Conservation (phyloP, 1,139 yeast genomes). For the Taphrina deformans region DNA sequence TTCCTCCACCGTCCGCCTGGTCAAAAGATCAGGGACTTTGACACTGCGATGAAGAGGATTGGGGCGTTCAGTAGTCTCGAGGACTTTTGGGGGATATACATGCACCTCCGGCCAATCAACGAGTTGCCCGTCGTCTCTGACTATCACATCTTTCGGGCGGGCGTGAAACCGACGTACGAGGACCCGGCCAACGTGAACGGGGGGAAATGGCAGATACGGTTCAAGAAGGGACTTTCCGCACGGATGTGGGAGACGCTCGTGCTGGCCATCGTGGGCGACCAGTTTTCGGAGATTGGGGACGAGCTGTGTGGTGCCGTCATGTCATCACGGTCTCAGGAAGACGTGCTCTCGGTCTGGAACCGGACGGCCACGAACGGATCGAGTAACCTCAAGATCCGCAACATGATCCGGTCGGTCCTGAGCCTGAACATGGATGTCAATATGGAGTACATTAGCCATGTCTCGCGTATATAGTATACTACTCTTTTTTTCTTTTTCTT, state of each 20-base stretch:
- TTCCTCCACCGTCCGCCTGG: slow-evolving; percentile 48
- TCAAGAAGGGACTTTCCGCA: slow-evolving; percentile 46
- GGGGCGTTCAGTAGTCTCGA: slow-evolving; percentile 51
- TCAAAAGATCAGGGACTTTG: slow-evolving; percentile 45
- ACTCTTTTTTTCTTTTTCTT: background rate
- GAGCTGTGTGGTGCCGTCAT: slow-evolving; percentile 47
- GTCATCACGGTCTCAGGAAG: slow-evolving; percentile 46
- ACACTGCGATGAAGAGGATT: slow-evolving; percentile 45
- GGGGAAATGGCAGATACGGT: slow-evolving; percentile 66
- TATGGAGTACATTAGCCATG: slow-evolving; percentile 32
- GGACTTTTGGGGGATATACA: slow-evolving; percentile 61
- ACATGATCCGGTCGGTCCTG: slow-evolving; percentile 41
- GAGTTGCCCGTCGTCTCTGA: slow-evolving; percentile 59
- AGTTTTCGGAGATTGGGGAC: slow-evolving; percentile 39
- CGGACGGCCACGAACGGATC: slow-evolving; percentile 37
- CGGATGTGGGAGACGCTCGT: slow-evolving; percentile 46
- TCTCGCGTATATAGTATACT: background rate
- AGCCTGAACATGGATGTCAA: slow-evolving; percentile 40
- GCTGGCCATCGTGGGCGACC: slow-evolving; percentile 44
- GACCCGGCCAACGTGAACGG: slow-evolving; percentile 64
- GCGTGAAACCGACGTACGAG: slow-evolving; percentile 71
- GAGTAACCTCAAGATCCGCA: slow-evolving; percentile 39
- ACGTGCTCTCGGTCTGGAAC: slow-evolving; percentile 47
- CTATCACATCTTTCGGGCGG: slow-evolving; percentile 61
- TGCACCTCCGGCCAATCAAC: slow-evolving; percentile 53